A percentile compares a stretch with the other conserved stretches of the same genome.
Evolutionary conservation across 176 grass and related monocot species (phyloP).

Genomic region (Dactylis glomerata): DNA sequence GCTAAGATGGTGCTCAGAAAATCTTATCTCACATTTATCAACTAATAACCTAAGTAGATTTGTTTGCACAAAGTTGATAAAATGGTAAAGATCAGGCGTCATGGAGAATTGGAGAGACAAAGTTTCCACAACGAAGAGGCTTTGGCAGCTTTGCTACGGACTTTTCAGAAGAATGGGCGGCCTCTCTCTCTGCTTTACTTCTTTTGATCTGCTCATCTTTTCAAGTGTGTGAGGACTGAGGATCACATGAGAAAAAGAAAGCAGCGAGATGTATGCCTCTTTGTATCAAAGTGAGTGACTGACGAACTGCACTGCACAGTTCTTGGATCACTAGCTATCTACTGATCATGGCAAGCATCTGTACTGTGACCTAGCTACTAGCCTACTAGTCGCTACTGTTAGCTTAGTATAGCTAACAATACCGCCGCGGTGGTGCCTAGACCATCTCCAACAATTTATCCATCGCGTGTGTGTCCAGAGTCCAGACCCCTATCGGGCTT

Average conservation of each 20-base stretch:
- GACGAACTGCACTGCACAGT: not conserved
- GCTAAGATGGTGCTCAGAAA: too few species aligned
- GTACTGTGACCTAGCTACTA: not conserved
- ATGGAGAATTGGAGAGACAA: slow-evolving; percentile 40
- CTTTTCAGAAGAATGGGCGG: slow-evolving; percentile 39
- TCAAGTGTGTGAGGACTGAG: slow-evolving; percentile 26
- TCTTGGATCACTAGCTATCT: slow-evolving; percentile 46
- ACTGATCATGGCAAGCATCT: slow-evolving; percentile 28
- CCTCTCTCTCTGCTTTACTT: not conserved
- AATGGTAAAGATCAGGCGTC: too few species aligned
- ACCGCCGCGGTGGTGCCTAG: too few species aligned
- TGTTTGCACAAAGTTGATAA: too few species aligned
- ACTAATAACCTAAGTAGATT: too few species aligned
- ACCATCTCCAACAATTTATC: too few species aligned
- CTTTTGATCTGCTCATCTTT: slow-evolving; percentile 45
- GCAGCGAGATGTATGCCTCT: not conserved
- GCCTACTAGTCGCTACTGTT: too few species aligned
- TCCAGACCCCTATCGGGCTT: too few species aligned
- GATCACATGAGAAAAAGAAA: slow-evolving; percentile 29
- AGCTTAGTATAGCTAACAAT: too few species aligned
- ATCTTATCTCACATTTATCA: too few species aligned
- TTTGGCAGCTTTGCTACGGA: slow-evolving; percentile 36
- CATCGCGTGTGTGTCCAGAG: not conserved
- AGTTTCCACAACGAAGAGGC: slow-evolving; percentile 53
- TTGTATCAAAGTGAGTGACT: slow-evolving; percentile 15